These are phyloP conservation scores for Boletus vermiculosoides DNA, from an alignment of 768 basidiomycete genomes.

Conservation along the genomic window DNA sequence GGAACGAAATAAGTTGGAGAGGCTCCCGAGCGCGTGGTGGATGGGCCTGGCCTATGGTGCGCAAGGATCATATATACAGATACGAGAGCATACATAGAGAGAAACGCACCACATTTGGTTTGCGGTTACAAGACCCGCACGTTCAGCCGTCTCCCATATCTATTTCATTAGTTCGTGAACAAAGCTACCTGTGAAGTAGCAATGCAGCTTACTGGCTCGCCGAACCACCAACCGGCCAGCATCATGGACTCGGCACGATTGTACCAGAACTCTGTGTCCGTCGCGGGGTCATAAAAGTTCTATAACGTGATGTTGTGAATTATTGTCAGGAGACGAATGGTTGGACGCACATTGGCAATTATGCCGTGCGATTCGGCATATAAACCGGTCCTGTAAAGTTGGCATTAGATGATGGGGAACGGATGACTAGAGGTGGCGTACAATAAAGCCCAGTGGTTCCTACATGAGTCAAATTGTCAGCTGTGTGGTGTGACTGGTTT, in stretches of 20 bases:
- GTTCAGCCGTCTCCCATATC: constrained; percentile 90
- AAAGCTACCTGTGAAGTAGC: not conserved
- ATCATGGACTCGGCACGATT: constrained; percentile 59
- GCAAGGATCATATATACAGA: not conserved
- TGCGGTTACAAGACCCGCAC: constrained; percentile 70
- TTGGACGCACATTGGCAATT: constrained; percentile 68
- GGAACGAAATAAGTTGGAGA: constrained; percentile 76
- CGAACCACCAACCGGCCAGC: constrained; percentile 80
- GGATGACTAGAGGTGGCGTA: constrained; percentile 31
- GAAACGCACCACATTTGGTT: constrained; percentile 86
- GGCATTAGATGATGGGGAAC: not conserved
- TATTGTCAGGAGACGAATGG: not conserved
- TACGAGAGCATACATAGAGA: not conserved
- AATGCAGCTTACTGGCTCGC: constrained; percentile 73
- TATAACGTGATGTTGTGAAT: constrained; percentile 27
- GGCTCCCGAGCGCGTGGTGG: constrained; percentile 60
- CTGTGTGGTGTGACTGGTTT: not conserved
- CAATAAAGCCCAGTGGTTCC: constrained; percentile 91
- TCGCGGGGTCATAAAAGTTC: constrained; percentile 85
- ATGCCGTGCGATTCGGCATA: constrained; percentile 91
- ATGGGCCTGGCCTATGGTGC: constrained; percentile 73
- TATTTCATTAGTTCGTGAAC: constrained; percentile 28
- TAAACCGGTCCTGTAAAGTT: constrained; percentile 72
- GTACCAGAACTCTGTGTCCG: constrained; percentile 67
- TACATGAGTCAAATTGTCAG: constrained; percentile 28